Evolutionary conservation across 2,329 filamentous ascomycete species (phyloP).

Genomic region (Exophiala calicioides): DNA sequence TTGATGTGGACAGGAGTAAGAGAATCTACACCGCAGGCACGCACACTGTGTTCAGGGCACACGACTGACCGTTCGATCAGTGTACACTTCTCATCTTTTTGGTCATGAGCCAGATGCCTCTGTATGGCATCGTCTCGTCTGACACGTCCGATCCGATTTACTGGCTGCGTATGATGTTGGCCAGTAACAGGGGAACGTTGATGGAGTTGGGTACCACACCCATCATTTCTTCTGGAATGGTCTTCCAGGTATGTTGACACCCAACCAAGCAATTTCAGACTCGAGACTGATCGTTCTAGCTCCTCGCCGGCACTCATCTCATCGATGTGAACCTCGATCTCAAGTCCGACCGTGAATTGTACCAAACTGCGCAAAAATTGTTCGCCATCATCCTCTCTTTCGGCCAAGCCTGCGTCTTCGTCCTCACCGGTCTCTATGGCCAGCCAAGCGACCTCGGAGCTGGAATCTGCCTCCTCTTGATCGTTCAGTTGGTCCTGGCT

Average conservation of each 20-base stretch:
- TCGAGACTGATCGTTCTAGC: conserved; percentile 46
- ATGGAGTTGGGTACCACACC: conserved; percentile 98
- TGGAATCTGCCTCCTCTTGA: conserved; percentile 96
- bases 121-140: conserved; percentile 98
- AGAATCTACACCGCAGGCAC: conserved; percentile 29
- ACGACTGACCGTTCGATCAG: conserved; percentile 35
- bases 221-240: conserved; percentile 99
- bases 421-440: conserved; percentile 96
- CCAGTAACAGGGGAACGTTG: conserved; percentile 93
- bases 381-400: conserved; percentile 97
- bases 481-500: conserved; percentile 95
- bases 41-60: conserved; percentile 7
- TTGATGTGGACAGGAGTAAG: conserved; percentile 83
- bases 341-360: conserved; percentile 98
- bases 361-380: conserved; percentile 99
- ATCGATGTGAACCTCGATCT: conserved; percentile 99
- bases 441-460: conserved; percentile 94
- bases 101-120: conserved; percentile 99
- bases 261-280: neutral
- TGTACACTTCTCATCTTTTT: conserved; percentile 97
- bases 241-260: conserved; percentile 72
- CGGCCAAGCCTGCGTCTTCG: conserved; percentile 96
- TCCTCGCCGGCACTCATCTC: conserved; percentile 97
- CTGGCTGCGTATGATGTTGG: conserved; percentile 99
- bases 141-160: conserved; percentile 98